Evolutionary conservation across 176 grass and related monocot genomes (phyloP).

Genomic region (Oryza australiensis): DNA sequence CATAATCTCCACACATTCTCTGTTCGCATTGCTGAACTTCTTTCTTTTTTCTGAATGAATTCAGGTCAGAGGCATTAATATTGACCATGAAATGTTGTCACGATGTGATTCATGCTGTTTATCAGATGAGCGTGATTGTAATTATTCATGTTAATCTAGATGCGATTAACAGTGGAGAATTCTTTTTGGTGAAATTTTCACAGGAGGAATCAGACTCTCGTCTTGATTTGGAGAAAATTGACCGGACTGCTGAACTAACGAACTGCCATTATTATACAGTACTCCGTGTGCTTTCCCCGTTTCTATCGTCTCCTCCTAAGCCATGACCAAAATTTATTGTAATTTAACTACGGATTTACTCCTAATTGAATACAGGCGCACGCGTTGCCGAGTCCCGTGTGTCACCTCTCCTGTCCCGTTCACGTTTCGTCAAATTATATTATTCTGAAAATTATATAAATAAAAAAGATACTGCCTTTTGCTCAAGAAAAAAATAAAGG

Average conservation of each 20-base stretch:
- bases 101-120: neutral
- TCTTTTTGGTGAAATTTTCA: neutral
- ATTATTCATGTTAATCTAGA: neutral
- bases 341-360: neutral
- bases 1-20: too few relatives aligned
- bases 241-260: neutral
- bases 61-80: constrained; percentile 13
- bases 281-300: neutral
- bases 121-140: neutral
- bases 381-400: neutral
- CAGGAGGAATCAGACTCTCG: neutral
- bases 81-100: neutral
- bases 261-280: neutral
- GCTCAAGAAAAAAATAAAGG: neutral
- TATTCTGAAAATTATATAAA: neutral
- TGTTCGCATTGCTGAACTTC: neutral
- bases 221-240: neutral
- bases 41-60: neutral
- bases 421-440: neutral
- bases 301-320: constrained; percentile 7
- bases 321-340: constrained; percentile 26
- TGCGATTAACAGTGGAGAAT: neutral
- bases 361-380: neutral
- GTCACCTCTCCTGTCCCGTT: neutral
- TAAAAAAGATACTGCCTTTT: neutral